Evolutionary conservation across 768 basidiomycete genomes (phyloP), one percentile per base, ranked within the genome.

Genomic region (Leccinum arenicola): DNA sequence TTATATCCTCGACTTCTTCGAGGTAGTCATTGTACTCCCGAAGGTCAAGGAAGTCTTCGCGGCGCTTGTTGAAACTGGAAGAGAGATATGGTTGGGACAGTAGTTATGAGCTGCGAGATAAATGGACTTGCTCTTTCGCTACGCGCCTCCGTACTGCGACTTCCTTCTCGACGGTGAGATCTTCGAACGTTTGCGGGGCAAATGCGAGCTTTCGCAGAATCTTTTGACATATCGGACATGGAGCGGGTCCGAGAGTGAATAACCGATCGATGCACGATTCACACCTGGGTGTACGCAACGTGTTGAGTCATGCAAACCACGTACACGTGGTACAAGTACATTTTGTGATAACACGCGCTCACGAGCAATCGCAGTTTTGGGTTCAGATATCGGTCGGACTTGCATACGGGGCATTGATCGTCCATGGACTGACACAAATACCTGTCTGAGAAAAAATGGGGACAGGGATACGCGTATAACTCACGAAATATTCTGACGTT

Each of bases 261-360:
- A 98, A 74, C 8, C 95, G 86, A 74, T 98, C 97, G 67, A 99
- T 97, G 73, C 97, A 99, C 1, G 93, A 93, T 78, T 98, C 96
- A 77, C 97, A 98, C 93, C 95, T 96, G 61, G n/a, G 52, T 23
- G 47, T n/a, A 17, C 19, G n/a, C 23, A 21, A 8, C 12, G 1
- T 6, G 9, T 59, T 66, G 25, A 73, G 64, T 53, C 19, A 53
- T 35, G 29, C 25, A 19, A 33, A 38, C 33, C 9, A 51, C 36
- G 29, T 29, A 25, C 21, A 23, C 25, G 33, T 23, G 31, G 53
- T 58, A 50, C 35, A 73, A 79, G 61, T 64, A 95, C 97, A 98
- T 96, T 82, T 97, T 97, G 76, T 99, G 97, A 74, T 97, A 99
- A 73, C 97, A 99, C 15, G 93, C 88, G 73, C 92, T 94, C 66